A percentile compares a stretch with the other conserved stretches of the same genome.
Evolutionary conservation across 2,329 filamentous ascomycete genomes (phyloP).

Genomic region (Cercospora berteroae): DNA sequence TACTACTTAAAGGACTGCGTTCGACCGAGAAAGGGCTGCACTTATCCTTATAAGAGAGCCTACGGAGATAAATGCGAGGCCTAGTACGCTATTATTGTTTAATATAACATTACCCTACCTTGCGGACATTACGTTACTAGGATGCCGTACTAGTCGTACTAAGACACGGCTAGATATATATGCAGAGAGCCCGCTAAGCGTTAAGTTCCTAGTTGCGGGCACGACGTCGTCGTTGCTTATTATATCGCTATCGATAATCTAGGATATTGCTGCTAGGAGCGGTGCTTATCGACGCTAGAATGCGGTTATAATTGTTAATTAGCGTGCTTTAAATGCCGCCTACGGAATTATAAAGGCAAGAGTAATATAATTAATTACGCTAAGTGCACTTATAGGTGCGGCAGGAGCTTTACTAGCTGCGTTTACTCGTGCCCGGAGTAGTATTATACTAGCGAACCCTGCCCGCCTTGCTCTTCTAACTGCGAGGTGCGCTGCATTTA

Average conservation of each 20-base stretch:
- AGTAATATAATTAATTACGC: conserved; percentile 45
- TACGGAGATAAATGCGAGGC: conserved; percentile 46
- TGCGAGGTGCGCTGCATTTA: conserved; percentile 60
- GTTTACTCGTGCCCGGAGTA: conserved; percentile 51
- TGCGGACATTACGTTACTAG: conserved; percentile 32
- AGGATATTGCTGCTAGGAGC: conserved; percentile 49
- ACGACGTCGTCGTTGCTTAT: conserved; percentile 54
- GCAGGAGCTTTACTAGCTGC: conserved; percentile 54
- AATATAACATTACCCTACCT: conserved; percentile 31
- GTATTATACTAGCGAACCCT: conserved; percentile 55
- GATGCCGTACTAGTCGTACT: conserved; percentile 35
- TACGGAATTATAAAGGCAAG: conserved; percentile 32
- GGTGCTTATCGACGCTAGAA: conserved; percentile 48
- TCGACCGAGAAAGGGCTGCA: conserved; percentile 40
- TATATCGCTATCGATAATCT: conserved; percentile 43
- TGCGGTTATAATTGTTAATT: conserved; percentile 61
- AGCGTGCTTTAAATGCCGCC: conserved; percentile 52
- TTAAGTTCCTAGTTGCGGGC: conserved; percentile 55
- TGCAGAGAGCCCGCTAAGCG: conserved; percentile 53
- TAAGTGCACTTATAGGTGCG: conserved; percentile 51
- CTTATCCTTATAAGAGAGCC: conserved; percentile 43
- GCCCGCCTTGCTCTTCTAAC: conserved; percentile 47
- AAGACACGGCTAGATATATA: conserved; percentile 46
- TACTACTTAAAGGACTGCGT: conserved; percentile 45
- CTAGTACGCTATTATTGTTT: conserved; percentile 37